Base-by-base conservation (phyloP, 2,329 filamentous ascomycete genomes). In the Ophiostoma australiae region DNA sequence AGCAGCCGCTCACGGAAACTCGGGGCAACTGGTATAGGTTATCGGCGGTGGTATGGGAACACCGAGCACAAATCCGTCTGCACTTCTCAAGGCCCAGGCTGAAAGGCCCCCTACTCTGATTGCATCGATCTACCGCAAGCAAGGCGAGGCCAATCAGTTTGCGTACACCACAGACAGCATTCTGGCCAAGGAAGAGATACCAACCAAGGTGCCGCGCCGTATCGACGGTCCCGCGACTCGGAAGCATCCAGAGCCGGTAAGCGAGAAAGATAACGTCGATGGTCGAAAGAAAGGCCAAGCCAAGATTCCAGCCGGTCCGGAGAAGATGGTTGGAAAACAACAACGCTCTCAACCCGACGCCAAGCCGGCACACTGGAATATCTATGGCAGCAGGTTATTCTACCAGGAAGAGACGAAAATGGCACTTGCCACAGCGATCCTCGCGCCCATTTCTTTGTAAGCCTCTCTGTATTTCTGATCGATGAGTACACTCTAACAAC, bases 301-400 rank as follows among this genome's bases (percentile, higher is more conserved):
- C n/a, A n/a, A 31, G 10, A 33, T 3, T 31, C 48, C 68, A 61
- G 11, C 63, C 4, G n/a, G 63, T 3, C 1, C 63, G 2, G 23
- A 39, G 4, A 66, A 66, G 20, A 66, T 39, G 63, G 20, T 39
- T 35, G 63, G 63, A 11, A 39, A 39, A n/a, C 63, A 41, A 20
- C 63, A 39, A 10, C 63, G 35, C 31, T 23, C 20, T 7, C 63
- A 66, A 10, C 63, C 31, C 17, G 33, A 33, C 7, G 61, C 13
- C n/a, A 35, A 35, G 68, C 11, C 52, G 20, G 7, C 20, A n/a
- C 41, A 52, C 11, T 15, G 37, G 23, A 31, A 27, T n/a, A 41
- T 70, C 3, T 70, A 70, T 27, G 41, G 52, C 52, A 41, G 33
- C 39, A 37, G 65, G 31, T 31, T 10, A 27, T 73, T 73, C 37